These are phyloP conservation scores for Mycena amicta DNA, from an alignment of 768 basidiomycete genomes.

Conservation along the genomic window DNA sequence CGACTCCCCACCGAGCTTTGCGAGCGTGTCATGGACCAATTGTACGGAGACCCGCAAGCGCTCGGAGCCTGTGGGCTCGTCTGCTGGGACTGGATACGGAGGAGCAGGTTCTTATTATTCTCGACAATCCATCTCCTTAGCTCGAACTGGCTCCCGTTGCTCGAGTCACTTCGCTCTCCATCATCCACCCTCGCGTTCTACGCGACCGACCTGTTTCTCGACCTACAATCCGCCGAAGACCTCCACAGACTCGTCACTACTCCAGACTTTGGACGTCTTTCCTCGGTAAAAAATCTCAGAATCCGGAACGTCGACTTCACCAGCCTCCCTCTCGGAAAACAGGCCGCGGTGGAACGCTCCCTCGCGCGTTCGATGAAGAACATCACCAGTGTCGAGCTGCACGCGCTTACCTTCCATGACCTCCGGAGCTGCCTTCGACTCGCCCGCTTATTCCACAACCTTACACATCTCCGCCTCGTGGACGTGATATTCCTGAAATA, in stretches of 20 bases:
- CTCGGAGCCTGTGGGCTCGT: constrained; percentile 25
- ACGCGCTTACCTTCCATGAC: constrained; percentile 12
- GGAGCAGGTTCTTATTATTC: constrained; percentile 23
- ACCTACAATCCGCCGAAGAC: not conserved
- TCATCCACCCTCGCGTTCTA: not conserved
- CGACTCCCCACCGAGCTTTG: constrained; percentile 20
- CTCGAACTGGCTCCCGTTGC: not conserved
- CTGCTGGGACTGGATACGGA: constrained; percentile 19
- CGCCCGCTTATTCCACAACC: not conserved
- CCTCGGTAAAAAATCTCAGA: not conserved
- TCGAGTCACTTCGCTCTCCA: constrained; percentile 7
- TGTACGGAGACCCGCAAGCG: constrained; percentile 12
- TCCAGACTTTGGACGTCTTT: constrained; percentile 1
- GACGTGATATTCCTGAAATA: constrained; percentile 9
- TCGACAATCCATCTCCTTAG: constrained; percentile 10
- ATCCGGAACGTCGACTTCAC: constrained; percentile 12
- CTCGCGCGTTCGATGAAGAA: not conserved
- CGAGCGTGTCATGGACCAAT: constrained; percentile 24
- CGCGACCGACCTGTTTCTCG: not conserved
- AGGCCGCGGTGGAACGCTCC: constrained; percentile 1
- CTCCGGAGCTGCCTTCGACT: constrained; percentile 1
- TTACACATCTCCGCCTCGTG: constrained; percentile 7
- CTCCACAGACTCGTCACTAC: constrained; percentile 6
- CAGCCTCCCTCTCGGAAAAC: not conserved
- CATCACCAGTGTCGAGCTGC: constrained; percentile 1